Percentiles rank a stretch among this genome's conserved stretches.
phyloP scores from a whole-genome alignment of 441 rosid species.

The Raphanus hybrid region DNA sequence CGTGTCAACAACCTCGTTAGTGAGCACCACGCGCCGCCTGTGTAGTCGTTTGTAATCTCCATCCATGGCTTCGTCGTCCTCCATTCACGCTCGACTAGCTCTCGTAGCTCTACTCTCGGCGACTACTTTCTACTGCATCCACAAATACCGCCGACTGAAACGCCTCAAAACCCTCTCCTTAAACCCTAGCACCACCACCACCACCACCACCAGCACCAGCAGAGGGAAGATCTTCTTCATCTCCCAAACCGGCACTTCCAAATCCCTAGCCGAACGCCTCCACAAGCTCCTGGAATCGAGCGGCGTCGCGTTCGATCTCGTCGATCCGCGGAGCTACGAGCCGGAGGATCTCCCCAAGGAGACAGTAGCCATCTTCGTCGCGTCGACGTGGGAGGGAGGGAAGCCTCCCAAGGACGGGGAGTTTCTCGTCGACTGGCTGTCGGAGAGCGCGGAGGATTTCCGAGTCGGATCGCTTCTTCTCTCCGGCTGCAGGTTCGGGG shows the following conservation, averaged over 20 bases:
- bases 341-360: slow-evolving; percentile 89
- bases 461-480: slow-evolving; percentile 80
- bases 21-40: slow-evolving; percentile 40
- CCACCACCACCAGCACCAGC: not conserved
- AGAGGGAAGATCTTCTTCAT: slow-evolving; percentile 75
- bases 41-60: not conserved
- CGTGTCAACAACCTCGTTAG: not conserved
- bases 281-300: slow-evolving; percentile 46
- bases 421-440: slow-evolving; percentile 73
- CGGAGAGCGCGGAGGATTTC: slow-evolving; percentile 86
- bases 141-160: slow-evolving; percentile 73
- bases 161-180: slow-evolving; percentile 45
- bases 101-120: slow-evolving; percentile 82
- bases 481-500: slow-evolving; percentile 65
- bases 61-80: slow-evolving; percentile 45
- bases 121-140: slow-evolving; percentile 76
- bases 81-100: slow-evolving; percentile 60
- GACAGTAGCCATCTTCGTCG: slow-evolving; percentile 58
- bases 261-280: slow-evolving; percentile 67
- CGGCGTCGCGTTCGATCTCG: slow-evolving; percentile 62
- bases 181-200: slow-evolving; percentile 38
- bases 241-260: slow-evolving; percentile 84
- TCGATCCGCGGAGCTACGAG: slow-evolving; percentile 75
- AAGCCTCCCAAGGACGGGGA: slow-evolving; percentile 64
- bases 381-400: slow-evolving; percentile 91